Evolutionary conservation across 768 basidiomycete species (phyloP).

Genomic region (Trametes villosa): DNA sequence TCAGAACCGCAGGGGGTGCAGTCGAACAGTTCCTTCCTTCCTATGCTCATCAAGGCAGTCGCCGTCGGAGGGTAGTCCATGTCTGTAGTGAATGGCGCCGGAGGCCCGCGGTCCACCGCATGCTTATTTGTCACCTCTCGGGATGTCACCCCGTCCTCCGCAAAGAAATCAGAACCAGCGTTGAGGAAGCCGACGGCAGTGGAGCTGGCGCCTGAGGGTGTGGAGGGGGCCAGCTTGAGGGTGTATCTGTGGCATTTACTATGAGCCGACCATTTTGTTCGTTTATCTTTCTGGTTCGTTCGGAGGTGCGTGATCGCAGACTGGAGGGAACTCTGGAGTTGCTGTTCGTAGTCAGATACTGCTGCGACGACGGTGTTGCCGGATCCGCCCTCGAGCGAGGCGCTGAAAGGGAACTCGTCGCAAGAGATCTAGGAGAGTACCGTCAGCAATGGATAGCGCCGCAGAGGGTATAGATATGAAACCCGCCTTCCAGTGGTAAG

Average conservation of each 20-base stretch:
- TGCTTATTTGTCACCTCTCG: neutral
- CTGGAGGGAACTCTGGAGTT: constrained; percentile 2
- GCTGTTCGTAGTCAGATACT: constrained; percentile 7
- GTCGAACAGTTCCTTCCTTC: too few relatives aligned
- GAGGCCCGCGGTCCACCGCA: neutral
- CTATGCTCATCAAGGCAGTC: neutral
- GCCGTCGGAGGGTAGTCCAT: neutral
- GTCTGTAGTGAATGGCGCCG: neutral
- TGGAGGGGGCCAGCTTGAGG: neutral
- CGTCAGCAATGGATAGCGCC: neutral
- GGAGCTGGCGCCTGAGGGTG: neutral
- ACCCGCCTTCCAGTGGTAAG: constrained; percentile 6
- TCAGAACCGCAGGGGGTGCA: too few relatives aligned
- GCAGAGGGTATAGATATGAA: neutral
- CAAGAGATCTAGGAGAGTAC: neutral
- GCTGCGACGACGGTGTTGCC: neutral
- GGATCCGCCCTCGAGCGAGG: constrained; percentile 2
- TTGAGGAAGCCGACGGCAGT: constrained; percentile 3
- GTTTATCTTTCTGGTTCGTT: neutral
- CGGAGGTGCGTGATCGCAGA: neutral
- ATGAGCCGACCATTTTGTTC: neutral
- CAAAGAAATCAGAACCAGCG: constrained; percentile 5
- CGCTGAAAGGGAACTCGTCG: constrained; percentile 17
- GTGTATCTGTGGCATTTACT: constrained; percentile 6
- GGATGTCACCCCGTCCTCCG: neutral